Conservation (phyloP, 2,329 filamentous ascomycete genomes). For the Alternaria burnsii region DNA sequence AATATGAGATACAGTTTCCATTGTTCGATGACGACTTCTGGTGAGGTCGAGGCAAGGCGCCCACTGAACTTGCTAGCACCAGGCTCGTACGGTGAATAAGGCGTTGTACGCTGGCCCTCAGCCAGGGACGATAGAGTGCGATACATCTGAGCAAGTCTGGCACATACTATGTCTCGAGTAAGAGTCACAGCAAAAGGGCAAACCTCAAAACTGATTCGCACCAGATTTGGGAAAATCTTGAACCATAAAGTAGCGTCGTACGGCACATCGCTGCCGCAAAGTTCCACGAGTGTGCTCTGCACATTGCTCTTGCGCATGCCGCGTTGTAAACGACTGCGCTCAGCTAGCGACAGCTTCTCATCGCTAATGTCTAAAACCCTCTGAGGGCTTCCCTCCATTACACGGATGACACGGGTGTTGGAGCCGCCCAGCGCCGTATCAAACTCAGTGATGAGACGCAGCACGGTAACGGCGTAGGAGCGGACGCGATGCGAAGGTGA, state of each 20-base stretch:
- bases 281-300: constrained; percentile 86
- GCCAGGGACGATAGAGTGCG: constrained; percentile 80
- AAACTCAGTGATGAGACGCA: constrained; percentile 92
- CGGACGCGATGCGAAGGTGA: constrained; percentile 92
- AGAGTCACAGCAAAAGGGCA: constrained; percentile 92
- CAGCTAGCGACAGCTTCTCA: constrained; percentile 88
- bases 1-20: constrained; percentile 99
- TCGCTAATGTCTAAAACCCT: constrained; percentile 92
- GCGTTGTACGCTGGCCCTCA: constrained; percentile 64
- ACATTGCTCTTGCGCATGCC: constrained; percentile 85
- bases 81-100: constrained; percentile 68
- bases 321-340: constrained; percentile 89
- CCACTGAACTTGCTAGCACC: constrained; percentile 64
- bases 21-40: constrained; percentile 91
- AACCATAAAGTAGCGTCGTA: constrained; percentile 97
- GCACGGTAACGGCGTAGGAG: constrained; percentile 88
- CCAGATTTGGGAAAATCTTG: constrained; percentile 95
- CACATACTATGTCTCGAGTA: constrained; percentile 90
- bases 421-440: constrained; percentile 86
- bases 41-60: constrained; percentile 70
- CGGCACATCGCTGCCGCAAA: constrained; percentile 93
- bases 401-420: constrained; percentile 84
- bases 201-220: constrained; percentile 87
- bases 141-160: constrained; percentile 92
- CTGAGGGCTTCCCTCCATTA: constrained; percentile 88